phyloP scores from a whole-genome alignment of 257 asterid species.

The Linaria vulgaris region DNA sequence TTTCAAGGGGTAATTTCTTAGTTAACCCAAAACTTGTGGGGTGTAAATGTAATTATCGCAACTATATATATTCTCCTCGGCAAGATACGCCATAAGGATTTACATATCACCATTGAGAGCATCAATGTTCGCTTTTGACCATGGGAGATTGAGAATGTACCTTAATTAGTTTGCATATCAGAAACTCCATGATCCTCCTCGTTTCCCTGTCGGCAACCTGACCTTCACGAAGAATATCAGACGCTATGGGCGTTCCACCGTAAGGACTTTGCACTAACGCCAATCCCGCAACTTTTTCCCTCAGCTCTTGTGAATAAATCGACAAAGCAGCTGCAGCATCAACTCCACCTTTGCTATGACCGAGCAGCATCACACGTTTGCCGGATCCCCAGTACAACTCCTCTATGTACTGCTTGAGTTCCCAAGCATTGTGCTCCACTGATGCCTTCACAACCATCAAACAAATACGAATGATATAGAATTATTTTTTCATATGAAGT shows the following conservation, averaged over 20 bases:
- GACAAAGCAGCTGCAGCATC: slow-evolving; percentile 98
- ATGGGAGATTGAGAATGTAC: slow-evolving; percentile 33
- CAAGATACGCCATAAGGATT: neutral
- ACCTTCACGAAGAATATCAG: slow-evolving; percentile 96
- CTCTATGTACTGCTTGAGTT: slow-evolving; percentile 82
- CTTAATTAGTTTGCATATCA: slow-evolving; percentile 84
- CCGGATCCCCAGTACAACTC: slow-evolving; percentile 96
- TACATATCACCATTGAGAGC: neutral
- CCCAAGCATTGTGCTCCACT: slow-evolving; percentile 93
- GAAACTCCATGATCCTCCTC: slow-evolving; percentile 75
- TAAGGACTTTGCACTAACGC: slow-evolving; percentile 94
- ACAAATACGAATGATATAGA: slow-evolving; percentile 10
- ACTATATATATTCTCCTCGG: neutral
- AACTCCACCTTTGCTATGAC: slow-evolving; percentile 96
- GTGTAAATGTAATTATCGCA: no score
- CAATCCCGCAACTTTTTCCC: slow-evolving; percentile 82
- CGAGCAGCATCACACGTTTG: slow-evolving; percentile 84
- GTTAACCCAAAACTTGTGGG: no score
- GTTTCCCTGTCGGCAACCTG: slow-evolving; percentile 87
- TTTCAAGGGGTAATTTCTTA: no score
- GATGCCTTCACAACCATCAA: slow-evolving; percentile 55
- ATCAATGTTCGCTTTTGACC: neutral
- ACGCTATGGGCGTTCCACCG: slow-evolving; percentile 86
- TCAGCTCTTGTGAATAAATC: slow-evolving; percentile 60
- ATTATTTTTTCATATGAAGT: slow-evolving; percentile 13